Evolutionary conservation across 345 rosid genomes (phyloP).

Genomic region (Eucalyptus marginata): DNA sequence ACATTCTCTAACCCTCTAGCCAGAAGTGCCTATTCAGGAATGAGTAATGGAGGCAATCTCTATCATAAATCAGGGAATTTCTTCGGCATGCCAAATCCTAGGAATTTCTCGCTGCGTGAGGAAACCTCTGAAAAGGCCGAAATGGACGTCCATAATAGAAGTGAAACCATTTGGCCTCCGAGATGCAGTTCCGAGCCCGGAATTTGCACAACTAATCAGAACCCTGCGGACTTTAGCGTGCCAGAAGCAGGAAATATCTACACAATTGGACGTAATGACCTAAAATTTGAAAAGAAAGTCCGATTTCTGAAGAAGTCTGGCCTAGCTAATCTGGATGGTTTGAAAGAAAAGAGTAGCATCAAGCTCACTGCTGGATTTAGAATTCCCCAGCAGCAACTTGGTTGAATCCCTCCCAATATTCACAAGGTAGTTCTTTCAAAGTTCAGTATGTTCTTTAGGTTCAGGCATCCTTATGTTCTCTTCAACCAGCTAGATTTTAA

Average conservation of each 20-base stretch:
- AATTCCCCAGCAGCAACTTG: neutral
- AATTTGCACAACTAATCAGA: constrained; percentile 54
- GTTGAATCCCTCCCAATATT: neutral
- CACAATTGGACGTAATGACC: constrained; percentile 52
- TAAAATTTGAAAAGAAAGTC: constrained; percentile 16
- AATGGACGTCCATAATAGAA: constrained; percentile 7
- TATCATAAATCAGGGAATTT: constrained; percentile 25
- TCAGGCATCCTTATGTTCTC: neutral
- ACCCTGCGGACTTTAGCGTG: constrained; percentile 86
- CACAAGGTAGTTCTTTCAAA: neutral
- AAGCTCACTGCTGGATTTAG: constrained; percentile 9
- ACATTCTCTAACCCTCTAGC: constrained; percentile 12
- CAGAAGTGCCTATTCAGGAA: constrained; percentile 16
- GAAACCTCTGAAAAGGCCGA: constrained; percentile 25
- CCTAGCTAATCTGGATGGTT: constrained; percentile 4
- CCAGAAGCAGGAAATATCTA: constrained; percentile 56
- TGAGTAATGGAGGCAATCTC: constrained; percentile 25
- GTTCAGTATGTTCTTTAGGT: neutral
- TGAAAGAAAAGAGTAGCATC: constrained; percentile 25
- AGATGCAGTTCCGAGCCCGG: constrained; percentile 20
- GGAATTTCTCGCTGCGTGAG: constrained; percentile 20
- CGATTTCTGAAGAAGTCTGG: neutral
- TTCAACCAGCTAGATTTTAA: neutral
- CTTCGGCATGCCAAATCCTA: constrained; percentile 25
- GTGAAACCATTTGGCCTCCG: constrained; percentile 6